phyloP scores from a whole-genome alignment of 768 basidiomycete species.

The Phlebiopsis flavidoalba region DNA sequence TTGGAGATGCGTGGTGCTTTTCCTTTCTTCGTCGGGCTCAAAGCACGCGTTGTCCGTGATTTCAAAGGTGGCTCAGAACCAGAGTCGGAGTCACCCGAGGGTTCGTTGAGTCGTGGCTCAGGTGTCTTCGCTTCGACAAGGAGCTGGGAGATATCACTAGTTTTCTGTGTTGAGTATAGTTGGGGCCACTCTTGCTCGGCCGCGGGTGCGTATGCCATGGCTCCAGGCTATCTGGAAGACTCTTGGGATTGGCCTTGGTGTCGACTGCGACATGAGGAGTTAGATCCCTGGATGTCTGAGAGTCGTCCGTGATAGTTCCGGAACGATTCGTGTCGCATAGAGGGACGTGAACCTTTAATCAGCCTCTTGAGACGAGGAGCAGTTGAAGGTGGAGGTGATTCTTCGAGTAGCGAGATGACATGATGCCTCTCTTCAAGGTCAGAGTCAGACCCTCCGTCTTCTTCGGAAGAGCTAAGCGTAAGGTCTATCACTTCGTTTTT shows the following conservation, averaged over 20 bases:
- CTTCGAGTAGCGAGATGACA: not conserved
- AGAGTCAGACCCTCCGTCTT: constrained; percentile 7
- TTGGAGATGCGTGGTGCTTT: constrained; percentile 27
- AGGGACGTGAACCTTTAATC: not conserved
- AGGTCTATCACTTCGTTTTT: constrained; percentile 9
- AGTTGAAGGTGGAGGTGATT: not conserved
- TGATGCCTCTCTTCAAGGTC: constrained; percentile 5
- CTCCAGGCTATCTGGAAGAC: too few species aligned
- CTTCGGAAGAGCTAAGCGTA: constrained; percentile 10
- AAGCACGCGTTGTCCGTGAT: not conserved
- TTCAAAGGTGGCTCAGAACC: not conserved
- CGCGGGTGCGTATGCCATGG: too few species aligned
- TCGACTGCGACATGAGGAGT: too few species aligned
- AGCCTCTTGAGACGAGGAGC: not conserved
- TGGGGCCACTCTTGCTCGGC: not conserved
- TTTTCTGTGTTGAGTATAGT: too few species aligned
- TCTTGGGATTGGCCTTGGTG: too few species aligned
- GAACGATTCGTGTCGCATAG: too few species aligned
- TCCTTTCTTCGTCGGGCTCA: not conserved
- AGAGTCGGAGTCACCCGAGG: not conserved
- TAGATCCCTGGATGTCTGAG: not conserved
- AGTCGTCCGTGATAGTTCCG: not conserved
- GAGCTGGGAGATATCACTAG: not conserved
- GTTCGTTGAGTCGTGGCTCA: not conserved
- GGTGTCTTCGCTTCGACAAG: not conserved